phyloP scores from a whole-genome alignment of 805 yeast species.

The Kurtzmaniella cleridarum region DNA sequence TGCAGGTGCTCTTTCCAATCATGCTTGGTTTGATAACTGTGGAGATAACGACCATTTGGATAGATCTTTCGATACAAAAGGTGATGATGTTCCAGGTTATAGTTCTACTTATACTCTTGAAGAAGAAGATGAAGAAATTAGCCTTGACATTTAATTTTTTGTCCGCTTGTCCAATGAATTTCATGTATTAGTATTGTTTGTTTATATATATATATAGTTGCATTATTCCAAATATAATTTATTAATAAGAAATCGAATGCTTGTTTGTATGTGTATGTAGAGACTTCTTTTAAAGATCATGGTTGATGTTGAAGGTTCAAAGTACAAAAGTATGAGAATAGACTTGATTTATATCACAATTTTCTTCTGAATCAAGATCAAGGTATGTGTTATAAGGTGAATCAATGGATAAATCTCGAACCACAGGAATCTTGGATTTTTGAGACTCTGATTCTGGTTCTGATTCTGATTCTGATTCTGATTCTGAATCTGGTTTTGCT shows the following conservation, averaged over 20 bases:
- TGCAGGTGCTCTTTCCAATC: slow-evolving; percentile 48
- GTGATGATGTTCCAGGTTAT: slow-evolving; percentile 25
- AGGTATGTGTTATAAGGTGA: slow-evolving; percentile 20
- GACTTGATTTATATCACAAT: slow-evolving; percentile 1
- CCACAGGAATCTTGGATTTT: background rate
- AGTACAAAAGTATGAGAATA: too few species aligned
- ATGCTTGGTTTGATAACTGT: slow-evolving; percentile 40
- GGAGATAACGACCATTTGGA: background rate
- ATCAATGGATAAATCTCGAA: slow-evolving; percentile 16
- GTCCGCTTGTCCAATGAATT: too few species aligned
- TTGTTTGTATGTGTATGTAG: too few species aligned
- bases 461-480: background rate
- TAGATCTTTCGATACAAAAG: background rate
- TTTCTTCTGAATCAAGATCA: slow-evolving; percentile 18
- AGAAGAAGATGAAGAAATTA: background rate
- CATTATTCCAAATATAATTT: too few species aligned
- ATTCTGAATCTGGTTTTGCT: background rate
- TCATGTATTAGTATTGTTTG: too few species aligned
- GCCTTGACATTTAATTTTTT: too few species aligned
- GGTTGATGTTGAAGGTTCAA: too few species aligned
- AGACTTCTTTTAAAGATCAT: too few species aligned
- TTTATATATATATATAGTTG: too few species aligned
- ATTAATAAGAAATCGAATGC: too few species aligned
- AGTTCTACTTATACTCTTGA: slow-evolving; percentile 14
- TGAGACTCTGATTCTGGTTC: background rate